Evolutionary conservation across 495 filamentous ascomycete species (phyloP).

Genomic region (Paragyromitra xinjiangensis): DNA sequence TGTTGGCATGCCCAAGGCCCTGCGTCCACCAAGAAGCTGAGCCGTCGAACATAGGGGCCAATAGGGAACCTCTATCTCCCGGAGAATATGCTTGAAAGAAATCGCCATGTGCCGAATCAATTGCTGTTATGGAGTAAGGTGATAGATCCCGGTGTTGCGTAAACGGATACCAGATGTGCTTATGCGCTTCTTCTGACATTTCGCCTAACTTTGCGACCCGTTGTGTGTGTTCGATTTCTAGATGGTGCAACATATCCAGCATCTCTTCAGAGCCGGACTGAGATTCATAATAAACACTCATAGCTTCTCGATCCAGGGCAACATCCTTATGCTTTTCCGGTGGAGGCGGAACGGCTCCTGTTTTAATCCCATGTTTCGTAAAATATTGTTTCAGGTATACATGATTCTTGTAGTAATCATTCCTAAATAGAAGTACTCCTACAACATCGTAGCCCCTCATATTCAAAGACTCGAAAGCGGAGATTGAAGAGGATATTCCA

Average conservation of each 20-base stretch:
- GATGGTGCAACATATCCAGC: constrained; percentile 61
- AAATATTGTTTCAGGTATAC: constrained; percentile 73
- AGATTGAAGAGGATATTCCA: constrained; percentile 77
- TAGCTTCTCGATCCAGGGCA: constrained; percentile 63
- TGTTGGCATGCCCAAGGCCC: constrained; percentile 78
- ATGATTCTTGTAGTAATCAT: constrained; percentile 70
- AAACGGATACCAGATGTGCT: constrained; percentile 81
- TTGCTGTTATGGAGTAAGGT: constrained; percentile 68
- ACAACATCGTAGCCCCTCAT: constrained; percentile 79
- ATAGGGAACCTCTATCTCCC: constrained; percentile 50
- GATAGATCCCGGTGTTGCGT: constrained; percentile 74
- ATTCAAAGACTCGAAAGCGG: constrained; percentile 75
- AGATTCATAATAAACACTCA: constrained; percentile 70
- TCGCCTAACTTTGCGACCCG: constrained; percentile 66
- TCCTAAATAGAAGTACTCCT: constrained; percentile 70
- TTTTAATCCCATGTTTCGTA: constrained; percentile 65
- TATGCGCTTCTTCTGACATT: constrained; percentile 67
- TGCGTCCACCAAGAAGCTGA: constrained; percentile 90
- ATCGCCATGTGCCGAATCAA: constrained; percentile 79
- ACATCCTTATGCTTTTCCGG: constrained; percentile 59
- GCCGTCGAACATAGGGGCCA: constrained; percentile 75
- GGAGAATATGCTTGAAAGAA: constrained; percentile 70
- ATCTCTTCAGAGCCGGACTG: constrained; percentile 56
- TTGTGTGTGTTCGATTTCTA: constrained; percentile 62
- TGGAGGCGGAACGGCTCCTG: constrained; percentile 65